Evolutionary conservation across 495 filamentous ascomycete species (phyloP), one percentile per base, ranked within the genome.

Genomic region (Penicillium samsonianum): DNA sequence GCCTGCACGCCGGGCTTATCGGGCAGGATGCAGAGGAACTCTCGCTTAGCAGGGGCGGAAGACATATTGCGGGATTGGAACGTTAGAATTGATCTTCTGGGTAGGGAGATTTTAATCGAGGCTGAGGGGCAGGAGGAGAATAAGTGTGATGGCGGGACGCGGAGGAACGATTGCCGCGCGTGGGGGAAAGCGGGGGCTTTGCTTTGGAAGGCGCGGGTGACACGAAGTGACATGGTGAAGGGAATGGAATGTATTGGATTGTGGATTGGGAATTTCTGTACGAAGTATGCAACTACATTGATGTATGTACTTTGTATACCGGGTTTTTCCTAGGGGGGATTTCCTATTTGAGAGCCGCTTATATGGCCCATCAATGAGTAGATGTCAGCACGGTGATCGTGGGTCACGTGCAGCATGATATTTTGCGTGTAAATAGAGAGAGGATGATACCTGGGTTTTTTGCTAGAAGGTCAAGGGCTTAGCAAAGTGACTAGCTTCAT

Each of bases 21-120:
- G 16, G 91, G 92, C 16, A 93, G 61, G 52, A 96, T 86, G 62
- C 91, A 87, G 10, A 98, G 81, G 85, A 88, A 98, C 73, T 98
- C 92, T 54, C 81, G 76, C 73, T 87, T 87, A 4, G 69, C 68
- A 52, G 74, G 67, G 11, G 64, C 49, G 47, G 73, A 72, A 25
- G 75, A 60, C 66, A 72, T 74, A 12, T 46, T 69, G 66, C 63
- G 59, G 22, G 43, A 19, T 47, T 38, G 53, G 26, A 41, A 12
- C 16, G 40, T 4, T 26, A n/a, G 6, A 11, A 20, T 28, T 22
- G 57, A 44, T 35, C 35, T 55, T 35, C 16, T 26, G 7, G 37
- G 3, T 17, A 28, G 22, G 44, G 3, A 7, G 5, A 12, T 22
- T 47, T 11, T 11, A 30, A 46, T 40, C 42, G n/a, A 60, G 25